Conservation (phyloP, 1,284 basidiomycete genomes). For the Trichosporon asahii region DNA sequence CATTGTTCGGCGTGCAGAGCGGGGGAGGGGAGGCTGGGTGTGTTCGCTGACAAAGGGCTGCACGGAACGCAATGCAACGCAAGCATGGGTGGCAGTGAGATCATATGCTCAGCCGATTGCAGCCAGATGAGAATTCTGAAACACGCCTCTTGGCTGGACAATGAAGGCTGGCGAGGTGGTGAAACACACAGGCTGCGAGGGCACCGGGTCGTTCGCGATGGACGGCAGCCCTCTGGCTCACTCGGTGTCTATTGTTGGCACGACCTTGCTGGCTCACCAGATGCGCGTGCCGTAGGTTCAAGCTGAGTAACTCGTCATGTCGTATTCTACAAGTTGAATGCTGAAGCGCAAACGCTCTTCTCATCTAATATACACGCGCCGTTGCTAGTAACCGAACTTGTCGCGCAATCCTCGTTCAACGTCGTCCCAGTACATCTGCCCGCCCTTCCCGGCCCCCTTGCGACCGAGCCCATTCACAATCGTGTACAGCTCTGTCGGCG, state of each 20-base stretch:
- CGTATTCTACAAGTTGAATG: not conserved
- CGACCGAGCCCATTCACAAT: not conserved
- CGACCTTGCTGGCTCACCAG: not conserved
- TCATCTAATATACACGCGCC: no score
- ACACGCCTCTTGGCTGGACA: not conserved
- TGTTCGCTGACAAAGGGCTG: not conserved
- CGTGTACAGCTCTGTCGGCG: not conserved
- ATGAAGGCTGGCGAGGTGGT: not conserved
- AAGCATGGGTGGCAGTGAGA: not conserved
- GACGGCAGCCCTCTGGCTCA: not conserved
- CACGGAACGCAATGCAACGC: no score
- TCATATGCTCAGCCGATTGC: no score
- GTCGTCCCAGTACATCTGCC: constrained; percentile 7
- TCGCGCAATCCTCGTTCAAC: not conserved
- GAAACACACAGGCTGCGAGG: not conserved
- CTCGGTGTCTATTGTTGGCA: not conserved
- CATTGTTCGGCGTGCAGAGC: no score
- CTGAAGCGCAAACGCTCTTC: not conserved
- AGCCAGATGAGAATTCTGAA: not conserved
- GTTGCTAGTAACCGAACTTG: not conserved
- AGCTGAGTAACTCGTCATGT: not conserved
- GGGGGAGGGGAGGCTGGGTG: no score
- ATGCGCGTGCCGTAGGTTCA: no score
- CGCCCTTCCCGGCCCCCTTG: not conserved
- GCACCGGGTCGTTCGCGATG: no score